Evolutionary conservation across 2,329 filamentous ascomycete genomes (phyloP).

Genomic region (Aschersonia sp.): DNA sequence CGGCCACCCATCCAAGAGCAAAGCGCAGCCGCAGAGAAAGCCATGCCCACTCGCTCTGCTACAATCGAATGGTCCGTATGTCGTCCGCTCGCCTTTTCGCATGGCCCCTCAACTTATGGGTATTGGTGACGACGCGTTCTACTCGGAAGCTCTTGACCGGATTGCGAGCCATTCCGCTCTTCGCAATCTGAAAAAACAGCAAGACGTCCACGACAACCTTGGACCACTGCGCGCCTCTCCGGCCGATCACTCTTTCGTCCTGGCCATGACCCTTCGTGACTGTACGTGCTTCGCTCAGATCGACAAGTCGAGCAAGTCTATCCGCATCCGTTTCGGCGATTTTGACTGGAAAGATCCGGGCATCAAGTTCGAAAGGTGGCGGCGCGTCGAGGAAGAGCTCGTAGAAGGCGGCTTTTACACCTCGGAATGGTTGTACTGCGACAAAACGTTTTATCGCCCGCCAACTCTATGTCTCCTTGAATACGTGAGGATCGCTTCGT

Average conservation of each 20-base stretch:
- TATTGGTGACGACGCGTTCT: constrained; percentile 14
- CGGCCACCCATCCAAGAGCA: constrained; percentile 17
- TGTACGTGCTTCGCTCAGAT: constrained; percentile 62
- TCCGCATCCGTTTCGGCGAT: constrained; percentile 55
- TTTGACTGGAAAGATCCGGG: constrained; percentile 60
- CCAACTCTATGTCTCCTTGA: constrained; percentile 18
- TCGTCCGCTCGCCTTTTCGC: constrained; percentile 26
- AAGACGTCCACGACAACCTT: constrained; percentile 26
- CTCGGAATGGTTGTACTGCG: constrained; percentile 22
- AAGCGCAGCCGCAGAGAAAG: constrained; percentile 21
- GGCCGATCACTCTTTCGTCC: constrained; percentile 34
- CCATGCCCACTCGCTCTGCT: constrained; percentile 55
- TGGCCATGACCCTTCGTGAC: constrained; percentile 71
- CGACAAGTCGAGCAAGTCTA: constrained; percentile 13
- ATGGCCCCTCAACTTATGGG: constrained; percentile 19
- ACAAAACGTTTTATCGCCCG: constrained; percentile 17
- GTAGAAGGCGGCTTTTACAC: constrained; percentile 57
- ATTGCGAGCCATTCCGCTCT: constrained; percentile 20
- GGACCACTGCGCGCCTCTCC: constrained; percentile 27
- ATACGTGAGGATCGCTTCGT: background rate
- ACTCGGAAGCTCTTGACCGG: constrained; percentile 10
- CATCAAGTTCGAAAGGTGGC: constrained; percentile 58
- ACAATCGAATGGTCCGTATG: constrained; percentile 29
- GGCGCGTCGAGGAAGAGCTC: constrained; percentile 43
- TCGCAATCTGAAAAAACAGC: constrained; percentile 18